Conservation (phyloP, 768 basidiomycete genomes). For the Hebeloma cylindrosporum region DNA sequence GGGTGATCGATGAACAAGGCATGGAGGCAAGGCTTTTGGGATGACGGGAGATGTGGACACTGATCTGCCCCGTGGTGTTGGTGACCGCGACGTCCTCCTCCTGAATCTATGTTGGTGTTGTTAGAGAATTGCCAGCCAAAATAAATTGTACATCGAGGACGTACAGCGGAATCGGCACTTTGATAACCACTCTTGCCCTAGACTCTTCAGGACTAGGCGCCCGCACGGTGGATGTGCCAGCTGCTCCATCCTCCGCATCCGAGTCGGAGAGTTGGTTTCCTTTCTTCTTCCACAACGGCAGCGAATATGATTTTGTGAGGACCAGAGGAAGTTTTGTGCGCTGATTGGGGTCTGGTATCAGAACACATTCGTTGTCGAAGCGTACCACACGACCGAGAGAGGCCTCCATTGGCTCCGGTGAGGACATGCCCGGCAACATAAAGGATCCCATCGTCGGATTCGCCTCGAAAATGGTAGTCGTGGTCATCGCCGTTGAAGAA, state of each 20-base stretch:
- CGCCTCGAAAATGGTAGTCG: slow-evolving; percentile 10
- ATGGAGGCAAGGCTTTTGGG: slow-evolving; percentile 47
- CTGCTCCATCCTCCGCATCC: slow-evolving; percentile 18
- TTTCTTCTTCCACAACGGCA: slow-evolving; percentile 63
- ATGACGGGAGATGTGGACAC: slow-evolving; percentile 29
- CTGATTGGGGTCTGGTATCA: slow-evolving; percentile 60
- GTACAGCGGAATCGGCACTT: slow-evolving; percentile 62
- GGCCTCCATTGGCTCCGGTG: slow-evolving; percentile 12
- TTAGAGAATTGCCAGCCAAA: slow-evolving; percentile 5
- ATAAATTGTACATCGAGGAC: slow-evolving; percentile 21
- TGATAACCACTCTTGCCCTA: slow-evolving; percentile 57
- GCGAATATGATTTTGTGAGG: slow-evolving; percentile 62
- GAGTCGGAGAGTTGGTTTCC: slow-evolving; percentile 22
- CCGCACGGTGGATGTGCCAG: slow-evolving; percentile 2
- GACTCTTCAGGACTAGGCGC: slow-evolving; percentile 20
- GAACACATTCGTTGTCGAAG: slow-evolving; percentile 70
- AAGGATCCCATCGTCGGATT: slow-evolving; percentile 12
- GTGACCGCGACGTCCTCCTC: slow-evolving; percentile 38
- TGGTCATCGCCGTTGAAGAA: slow-evolving; percentile 6
- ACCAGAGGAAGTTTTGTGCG: slow-evolving; percentile 48
- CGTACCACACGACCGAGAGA: slow-evolving; percentile 49
- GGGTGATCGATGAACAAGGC: slow-evolving; percentile 51
- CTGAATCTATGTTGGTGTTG: slow-evolving; percentile 37
- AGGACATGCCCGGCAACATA: slow-evolving; percentile 22
- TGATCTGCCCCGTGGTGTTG: slow-evolving; percentile 38